Base-by-base conservation (phyloP, 1,284 basidiomycete species). In the Malassezia cuniculi region DNA sequence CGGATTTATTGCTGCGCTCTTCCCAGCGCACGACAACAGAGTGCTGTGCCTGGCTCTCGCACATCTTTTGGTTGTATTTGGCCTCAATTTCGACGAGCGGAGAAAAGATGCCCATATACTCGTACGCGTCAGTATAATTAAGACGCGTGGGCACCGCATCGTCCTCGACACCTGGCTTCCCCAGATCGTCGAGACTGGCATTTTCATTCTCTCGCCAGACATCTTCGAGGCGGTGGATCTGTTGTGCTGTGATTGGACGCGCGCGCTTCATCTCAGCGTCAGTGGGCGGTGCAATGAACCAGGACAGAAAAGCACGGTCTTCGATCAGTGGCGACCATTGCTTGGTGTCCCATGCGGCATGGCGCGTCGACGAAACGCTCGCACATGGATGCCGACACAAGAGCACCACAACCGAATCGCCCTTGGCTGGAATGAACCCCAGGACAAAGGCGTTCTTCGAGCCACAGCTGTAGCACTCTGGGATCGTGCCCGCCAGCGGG, bases 401-500 rank as follows among this genome's bases (percentile, higher is more conserved):
- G n/a, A 99, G 73, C 17, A 97, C 89, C 30, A 99, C 93, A 28
- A 97, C 90, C 0, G 93, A 94, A 64, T 97, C 93, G 64, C 85
- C 87, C 72, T 97, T 97, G 11, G 93, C 93, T 3, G 93, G 93
- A 56, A 99, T 95, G 68, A 99, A 99, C 2, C 93, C 93, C 15
- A 99, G 77, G 78, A 95, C 85, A 65, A 99, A 99, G 18, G 94
- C 90, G 56, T 99, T 99, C 71, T 95, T 95, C 72, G 84, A 87
- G n/a, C 93, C 93, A 64, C 93, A 99, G 66, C 90, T 89, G 74
- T 97, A 99, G 70, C 66, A 72, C 70, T 99, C 93, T 0, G 93
- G 93, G 0, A 84, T 82, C 0, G 90, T 97, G 69, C 97, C 93
- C 5, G 93, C 93, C 1, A 99, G 74, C 1, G 89, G 85, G 41